Conservation (phyloP, 176 grass and related monocot genomes). For the Lolium rigidum region DNA sequence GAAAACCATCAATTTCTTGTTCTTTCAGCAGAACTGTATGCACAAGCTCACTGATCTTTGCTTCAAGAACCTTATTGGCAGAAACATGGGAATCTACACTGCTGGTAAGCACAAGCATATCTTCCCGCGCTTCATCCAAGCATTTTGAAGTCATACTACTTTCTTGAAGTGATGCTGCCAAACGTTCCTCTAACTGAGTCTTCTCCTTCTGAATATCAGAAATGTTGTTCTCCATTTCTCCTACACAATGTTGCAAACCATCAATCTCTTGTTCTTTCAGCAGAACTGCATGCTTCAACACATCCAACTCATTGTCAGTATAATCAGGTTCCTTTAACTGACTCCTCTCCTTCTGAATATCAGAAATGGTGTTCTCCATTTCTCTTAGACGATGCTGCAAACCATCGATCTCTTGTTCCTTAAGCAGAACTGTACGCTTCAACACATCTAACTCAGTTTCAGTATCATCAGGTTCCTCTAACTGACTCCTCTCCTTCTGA, state of each 20-base stretch:
- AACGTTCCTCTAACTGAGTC: conserved; percentile 25
- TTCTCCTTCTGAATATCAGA: conserved; percentile 29
- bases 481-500: not conserved
- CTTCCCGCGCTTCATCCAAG: conserved; percentile 1
- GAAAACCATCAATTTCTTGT: conserved; percentile 61
- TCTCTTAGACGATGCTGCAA: not conserved
- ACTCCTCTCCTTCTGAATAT: conserved; percentile 18
- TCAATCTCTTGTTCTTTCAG: conserved; percentile 22
- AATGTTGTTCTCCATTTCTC: conserved; percentile 23
- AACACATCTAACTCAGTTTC: no score
- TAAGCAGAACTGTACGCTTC: not conserved
- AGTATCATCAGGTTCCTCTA: no score
- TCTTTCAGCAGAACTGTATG: conserved; percentile 54
- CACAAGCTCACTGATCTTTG: conserved; percentile 22
- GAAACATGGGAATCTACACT: conserved; percentile 30
- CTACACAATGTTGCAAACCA: not conserved
- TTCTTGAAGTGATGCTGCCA: conserved; percentile 25
- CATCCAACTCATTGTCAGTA: no score
- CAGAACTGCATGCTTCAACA: not conserved
- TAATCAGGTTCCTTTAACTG: conserved; percentile 9
- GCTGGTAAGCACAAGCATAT: conserved; percentile 8
- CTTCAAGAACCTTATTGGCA: conserved; percentile 19
- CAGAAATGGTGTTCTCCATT: conserved; percentile 20
- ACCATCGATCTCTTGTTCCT: conserved; percentile 23
- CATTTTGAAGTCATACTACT: conserved; percentile 25